Evolutionary conservation across 805 yeast genomes (phyloP).

Genomic region (Komagataella pastoris): DNA sequence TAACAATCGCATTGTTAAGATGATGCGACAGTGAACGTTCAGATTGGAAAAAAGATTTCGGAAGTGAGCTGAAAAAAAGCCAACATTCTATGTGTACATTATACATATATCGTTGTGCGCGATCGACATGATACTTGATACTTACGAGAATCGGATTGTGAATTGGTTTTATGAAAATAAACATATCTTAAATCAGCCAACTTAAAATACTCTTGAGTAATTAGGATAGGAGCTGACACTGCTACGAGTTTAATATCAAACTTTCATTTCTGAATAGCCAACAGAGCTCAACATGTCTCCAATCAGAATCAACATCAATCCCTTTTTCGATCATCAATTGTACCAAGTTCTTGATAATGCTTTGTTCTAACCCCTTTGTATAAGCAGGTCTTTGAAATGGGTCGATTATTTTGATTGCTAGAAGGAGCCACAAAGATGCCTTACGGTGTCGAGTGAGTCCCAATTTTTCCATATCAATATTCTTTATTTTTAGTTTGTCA

Average conservation of each 20-base stretch:
- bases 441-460: conserved; percentile 59
- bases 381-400: conserved; percentile 8
- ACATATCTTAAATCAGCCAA: too few species aligned
- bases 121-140: neutral
- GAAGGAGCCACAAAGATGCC: conserved; percentile 61
- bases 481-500: conserved; percentile 16
- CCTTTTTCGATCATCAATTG: neutral
- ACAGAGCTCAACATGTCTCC: neutral
- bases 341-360: neutral
- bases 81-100: neutral
- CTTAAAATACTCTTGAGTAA: neutral
- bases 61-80: neutral
- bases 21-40: neutral
- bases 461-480: conserved; percentile 21
- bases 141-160: neutral
- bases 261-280: neutral
- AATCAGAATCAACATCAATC: neutral
- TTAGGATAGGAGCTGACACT: neutral
- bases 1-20: neutral
- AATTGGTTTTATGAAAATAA: too few species aligned
- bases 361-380: neutral
- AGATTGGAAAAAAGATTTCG: neutral
- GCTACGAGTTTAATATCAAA: neutral
- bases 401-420: conserved; percentile 67
- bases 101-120: neutral